Conservation (phyloP, 192 early-diverging fungal genomes). For the Coemansia sp. region DNA sequence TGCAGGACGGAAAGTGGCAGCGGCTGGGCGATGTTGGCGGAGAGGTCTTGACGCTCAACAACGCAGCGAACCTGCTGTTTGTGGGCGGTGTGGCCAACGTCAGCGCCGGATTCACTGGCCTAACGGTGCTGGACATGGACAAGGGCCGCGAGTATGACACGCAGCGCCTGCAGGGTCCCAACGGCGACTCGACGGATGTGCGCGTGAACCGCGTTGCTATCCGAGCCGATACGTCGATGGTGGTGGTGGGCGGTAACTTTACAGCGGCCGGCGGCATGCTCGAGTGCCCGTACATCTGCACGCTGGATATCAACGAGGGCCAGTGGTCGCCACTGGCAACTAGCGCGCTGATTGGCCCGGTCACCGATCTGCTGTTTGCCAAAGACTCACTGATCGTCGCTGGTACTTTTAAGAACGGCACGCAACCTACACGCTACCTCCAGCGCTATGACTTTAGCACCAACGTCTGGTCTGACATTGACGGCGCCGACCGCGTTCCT, state of each 20-base stretch:
- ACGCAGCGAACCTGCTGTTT: slow-evolving; percentile 57
- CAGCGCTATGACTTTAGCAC: slow-evolving; percentile 55
- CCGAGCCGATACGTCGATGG: slow-evolving; percentile 46
- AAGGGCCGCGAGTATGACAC: slow-evolving; percentile 14
- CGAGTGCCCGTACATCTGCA: slow-evolving; percentile 49
- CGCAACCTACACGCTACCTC: slow-evolving; percentile 41
- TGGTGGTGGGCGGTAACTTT: slow-evolving; percentile 56
- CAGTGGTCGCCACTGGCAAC: slow-evolving; percentile 54
- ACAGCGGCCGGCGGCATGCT: slow-evolving; percentile 39
- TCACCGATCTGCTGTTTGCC: slow-evolving; percentile 47
- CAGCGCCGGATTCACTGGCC: slow-evolving; percentile 43
- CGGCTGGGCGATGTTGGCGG: slow-evolving; percentile 48
- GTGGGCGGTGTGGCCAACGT: slow-evolving; percentile 58
- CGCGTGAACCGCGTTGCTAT: slow-evolving; percentile 49
- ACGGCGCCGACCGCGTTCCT: slow-evolving; percentile 43
- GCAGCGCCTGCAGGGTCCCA: slow-evolving; percentile 28
- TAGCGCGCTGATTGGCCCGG: slow-evolving; percentile 35
- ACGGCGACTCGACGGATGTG: slow-evolving; percentile 16
- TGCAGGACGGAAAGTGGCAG: slow-evolving; percentile 51
- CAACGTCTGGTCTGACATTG: slow-evolving; percentile 51
- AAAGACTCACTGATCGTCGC: slow-evolving; percentile 53
- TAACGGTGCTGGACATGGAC: slow-evolving; percentile 57
- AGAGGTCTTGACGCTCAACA: slow-evolving; percentile 54
- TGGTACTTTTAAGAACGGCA: slow-evolving; percentile 59
- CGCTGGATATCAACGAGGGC: slow-evolving; percentile 47